Evolutionary conservation across 768 basidiomycete genomes (phyloP), one percentile per base, ranked within the genome.

Genomic region (Sporobolomyces roseus): DNA sequence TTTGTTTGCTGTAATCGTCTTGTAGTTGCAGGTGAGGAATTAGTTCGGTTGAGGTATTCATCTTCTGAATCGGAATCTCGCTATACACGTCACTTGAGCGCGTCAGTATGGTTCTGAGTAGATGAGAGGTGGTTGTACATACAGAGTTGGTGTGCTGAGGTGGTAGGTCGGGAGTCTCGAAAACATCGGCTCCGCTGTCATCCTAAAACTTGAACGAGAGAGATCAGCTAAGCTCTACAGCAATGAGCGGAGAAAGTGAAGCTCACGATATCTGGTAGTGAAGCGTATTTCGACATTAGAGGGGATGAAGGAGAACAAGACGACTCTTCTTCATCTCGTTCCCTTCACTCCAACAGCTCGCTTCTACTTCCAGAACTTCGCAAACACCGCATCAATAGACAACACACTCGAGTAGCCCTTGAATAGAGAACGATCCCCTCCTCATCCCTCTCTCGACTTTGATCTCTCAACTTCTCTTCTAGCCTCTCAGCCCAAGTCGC

Each of bases 101-200:
- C 52, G 32, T 33, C 30, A 53, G 50, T n/a, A 10, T 19, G 38
- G 38, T 9, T 17, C 16, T 16, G 6, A 19, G 41, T 13, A 35
- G 49, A 46, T 12, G 17, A 50, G 49, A 50, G 49, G 27, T 12
- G 23, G 46, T n/a, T 5, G 48, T 19, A 51, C 72, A 29, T 3
- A 71, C 70, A 29, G 66, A 59, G 35, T 60, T 56, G 80, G 78
- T 55, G 83, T 81, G 33, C 83, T 77, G 21, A 82, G 78, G 19
- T 83, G 86, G 75, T 21, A 85, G 81, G 73, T 94, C 92, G 52
- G 90, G 88, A 0, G 92, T 94, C 77, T 94, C 92, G 76, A 94
- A 94, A 50, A 94, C 85, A 78, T 94, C 92, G 46, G 85, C 91
- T 2, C 90, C 91, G 27, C 89, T 90, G 79, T 93, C 91, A 91